Percentiles rank a stretch among this genome's conserved stretches.
Conservation (phyloP, 83 land plant genomes). For the Isoetes engelmannii region DNA sequence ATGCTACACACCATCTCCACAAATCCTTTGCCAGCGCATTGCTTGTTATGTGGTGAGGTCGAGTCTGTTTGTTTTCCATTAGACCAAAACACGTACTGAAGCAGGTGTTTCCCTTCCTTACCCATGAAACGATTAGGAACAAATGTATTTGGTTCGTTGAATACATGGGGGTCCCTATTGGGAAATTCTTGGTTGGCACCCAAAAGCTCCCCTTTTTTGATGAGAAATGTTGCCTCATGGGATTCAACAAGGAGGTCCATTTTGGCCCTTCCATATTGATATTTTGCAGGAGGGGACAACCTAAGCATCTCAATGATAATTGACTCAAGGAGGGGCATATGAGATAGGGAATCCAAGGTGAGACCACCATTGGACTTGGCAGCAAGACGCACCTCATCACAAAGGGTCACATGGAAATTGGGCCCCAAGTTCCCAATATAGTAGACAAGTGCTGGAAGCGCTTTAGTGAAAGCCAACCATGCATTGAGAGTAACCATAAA, state of each 20-base stretch:
- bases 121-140: conserved; percentile 15
- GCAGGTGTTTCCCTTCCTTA: conserved; percentile 12
- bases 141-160: neutral
- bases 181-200: conserved; percentile 6
- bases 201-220: conserved; percentile 20
- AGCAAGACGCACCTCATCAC: conserved; percentile 21
- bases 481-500: neutral
- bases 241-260: conserved; percentile 27
- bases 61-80: conserved; percentile 16
- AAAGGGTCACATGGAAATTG: neutral
- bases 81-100: conserved; percentile 12
- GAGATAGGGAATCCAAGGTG: conserved; percentile 20
- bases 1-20: conserved; percentile 6
- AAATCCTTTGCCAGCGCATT: conserved; percentile 13
- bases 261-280: conserved; percentile 34
- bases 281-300: conserved; percentile 27
- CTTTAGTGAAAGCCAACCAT: neutral
- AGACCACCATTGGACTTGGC: neutral
- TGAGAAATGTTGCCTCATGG: conserved; percentile 21
- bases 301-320: conserved; percentile 29
- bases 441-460: neutral
- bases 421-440: neutral
- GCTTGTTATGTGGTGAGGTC: conserved; percentile 1
- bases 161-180: neutral
- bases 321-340: conserved; percentile 33